These are phyloP conservation scores for Suhomyces vadensis DNA, from an alignment of 805 yeast genomes.

Conservation along the genomic window DNA sequence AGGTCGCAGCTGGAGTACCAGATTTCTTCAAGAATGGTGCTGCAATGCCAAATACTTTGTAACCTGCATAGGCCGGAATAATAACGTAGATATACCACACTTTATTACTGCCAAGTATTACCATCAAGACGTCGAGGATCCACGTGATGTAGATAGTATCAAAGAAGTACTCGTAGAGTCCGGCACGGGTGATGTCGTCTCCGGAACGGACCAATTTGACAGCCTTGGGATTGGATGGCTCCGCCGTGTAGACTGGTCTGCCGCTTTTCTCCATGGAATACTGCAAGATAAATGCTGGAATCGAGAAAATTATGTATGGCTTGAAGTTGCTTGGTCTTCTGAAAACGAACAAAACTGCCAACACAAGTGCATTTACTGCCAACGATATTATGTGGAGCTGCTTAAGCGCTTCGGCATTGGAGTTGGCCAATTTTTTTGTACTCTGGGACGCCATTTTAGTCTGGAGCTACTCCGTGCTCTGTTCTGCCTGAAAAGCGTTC, in stretches of 20 bases:
- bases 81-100: conserved; percentile 58
- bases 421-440: conserved; percentile 51
- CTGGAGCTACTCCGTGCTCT: too few relatives aligned
- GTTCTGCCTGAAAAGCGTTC: too few relatives aligned
- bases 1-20: conserved; percentile 4
- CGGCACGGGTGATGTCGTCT: conserved; percentile 58
- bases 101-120: conserved; percentile 54
- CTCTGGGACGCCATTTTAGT: conserved; percentile 62
- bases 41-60: conserved; percentile 45
- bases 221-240: conserved; percentile 27
- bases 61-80: conserved; percentile 54
- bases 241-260: conserved; percentile 52
- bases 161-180: conserved; percentile 71
- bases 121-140: conserved; percentile 54
- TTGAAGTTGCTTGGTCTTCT: conserved; percentile 48
- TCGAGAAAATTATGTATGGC: conserved; percentile 37
- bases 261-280: conserved; percentile 60
- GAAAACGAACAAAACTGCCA: conserved; percentile 30
- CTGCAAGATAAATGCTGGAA: conserved; percentile 45
- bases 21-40: conserved; percentile 14
- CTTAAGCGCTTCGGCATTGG: conserved; percentile 39
- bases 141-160: conserved; percentile 69
- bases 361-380: conserved; percentile 38
- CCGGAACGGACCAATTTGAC: conserved; percentile 52
- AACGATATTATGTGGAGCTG: conserved; percentile 39